Evolutionary conservation across 148 eudicot genomes (phyloP).

Genomic region (Beta vulgaris): DNA sequence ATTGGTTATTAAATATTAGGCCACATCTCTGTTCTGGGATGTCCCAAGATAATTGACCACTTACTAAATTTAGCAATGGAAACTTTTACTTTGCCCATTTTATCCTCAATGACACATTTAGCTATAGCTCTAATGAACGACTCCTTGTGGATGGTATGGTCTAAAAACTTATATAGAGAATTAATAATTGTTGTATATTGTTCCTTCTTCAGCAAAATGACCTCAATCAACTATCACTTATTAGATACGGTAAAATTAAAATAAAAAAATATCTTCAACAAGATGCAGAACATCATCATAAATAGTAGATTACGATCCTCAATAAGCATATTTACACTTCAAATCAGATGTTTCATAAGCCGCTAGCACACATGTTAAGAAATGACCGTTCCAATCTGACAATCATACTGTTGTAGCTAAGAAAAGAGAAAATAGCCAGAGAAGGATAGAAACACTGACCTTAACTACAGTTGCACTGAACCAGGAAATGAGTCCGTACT

Average conservation of each 20-base stretch:
- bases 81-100: not conserved
- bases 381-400: no score
- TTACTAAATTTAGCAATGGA: not conserved
- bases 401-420: no score
- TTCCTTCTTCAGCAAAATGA: no score
- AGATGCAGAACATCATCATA: not conserved
- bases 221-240: not conserved
- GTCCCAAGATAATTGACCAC: not conserved
- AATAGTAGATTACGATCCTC: not conserved
- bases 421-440: not conserved
- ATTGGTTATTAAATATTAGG: not conserved
- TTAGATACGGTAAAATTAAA: no score
- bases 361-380: no score
- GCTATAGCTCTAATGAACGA: not conserved
- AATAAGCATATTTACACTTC: not conserved
- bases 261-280: not conserved
- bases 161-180: no score
- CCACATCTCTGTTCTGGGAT: not conserved
- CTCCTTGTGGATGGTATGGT: not conserved
- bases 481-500: constrained; percentile 96
- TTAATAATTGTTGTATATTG: no score
- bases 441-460: constrained; percentile 37
- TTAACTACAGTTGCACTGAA: constrained; percentile 94
- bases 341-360: not conserved
- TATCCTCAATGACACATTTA: not conserved